Conservation (phyloP, 805 yeast genomes). For the Teunomyces atbi region DNA sequence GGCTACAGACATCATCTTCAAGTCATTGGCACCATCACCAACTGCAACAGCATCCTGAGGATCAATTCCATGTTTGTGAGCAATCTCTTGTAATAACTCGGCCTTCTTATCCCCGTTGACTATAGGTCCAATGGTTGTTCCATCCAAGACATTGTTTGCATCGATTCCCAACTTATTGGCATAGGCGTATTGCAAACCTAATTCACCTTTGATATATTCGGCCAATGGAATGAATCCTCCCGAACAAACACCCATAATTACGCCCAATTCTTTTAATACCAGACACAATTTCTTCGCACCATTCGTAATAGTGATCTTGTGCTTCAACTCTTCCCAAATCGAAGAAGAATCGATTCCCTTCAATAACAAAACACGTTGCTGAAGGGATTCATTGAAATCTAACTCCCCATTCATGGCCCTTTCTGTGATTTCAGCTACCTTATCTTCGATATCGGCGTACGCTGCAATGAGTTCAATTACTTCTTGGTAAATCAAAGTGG, state of each 20-base stretch:
- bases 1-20: constrained; percentile 86
- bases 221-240: constrained; percentile 97
- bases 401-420: constrained; percentile 97
- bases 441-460: constrained; percentile 82
- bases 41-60: constrained; percentile 68
- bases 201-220: constrained; percentile 58
- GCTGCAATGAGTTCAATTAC: constrained; percentile 95
- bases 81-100: constrained; percentile 60
- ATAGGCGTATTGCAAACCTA: constrained; percentile 81
- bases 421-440: constrained; percentile 86
- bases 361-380: constrained; percentile 71
- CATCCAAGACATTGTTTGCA: constrained; percentile 58
- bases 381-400: constrained; percentile 81
- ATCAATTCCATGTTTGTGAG: constrained; percentile 52
- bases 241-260: constrained; percentile 79
- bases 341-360: constrained; percentile 72
- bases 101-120: constrained; percentile 89
- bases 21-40: constrained; percentile 97
- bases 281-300: constrained; percentile 77
- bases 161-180: constrained; percentile 65
- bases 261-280: constrained; percentile 59
- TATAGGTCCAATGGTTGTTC: constrained; percentile 73
- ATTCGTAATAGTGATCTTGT: constrained; percentile 69
- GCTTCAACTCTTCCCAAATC: constrained; percentile 77
- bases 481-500: constrained; percentile 92